phyloP scores from a whole-genome alignment of 2,329 filamentous ascomycete species.

The Aspergillus floridensis region DNA sequence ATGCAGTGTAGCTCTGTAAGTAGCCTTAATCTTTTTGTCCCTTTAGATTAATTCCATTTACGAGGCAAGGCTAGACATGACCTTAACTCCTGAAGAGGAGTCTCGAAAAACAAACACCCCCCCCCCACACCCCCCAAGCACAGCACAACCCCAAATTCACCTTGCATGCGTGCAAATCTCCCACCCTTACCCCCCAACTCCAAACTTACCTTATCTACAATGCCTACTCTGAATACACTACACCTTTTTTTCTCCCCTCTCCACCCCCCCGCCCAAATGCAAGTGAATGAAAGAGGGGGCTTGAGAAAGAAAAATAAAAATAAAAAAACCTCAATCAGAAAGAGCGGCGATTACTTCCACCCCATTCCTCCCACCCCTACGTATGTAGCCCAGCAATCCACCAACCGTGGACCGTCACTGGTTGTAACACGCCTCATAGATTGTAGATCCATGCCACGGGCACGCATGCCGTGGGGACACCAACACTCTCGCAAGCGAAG shows the following conservation, averaged over 20 bases:
- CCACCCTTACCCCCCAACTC: too few species aligned
- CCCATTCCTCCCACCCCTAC: background rate
- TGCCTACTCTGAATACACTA: background rate
- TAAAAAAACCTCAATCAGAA: background rate
- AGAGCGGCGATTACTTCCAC: slow-evolving; percentile 1
- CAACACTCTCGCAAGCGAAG: background rate
- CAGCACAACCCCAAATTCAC: background rate
- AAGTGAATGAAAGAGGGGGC: background rate
- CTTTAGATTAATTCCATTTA: too few species aligned
- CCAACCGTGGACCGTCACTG: background rate
- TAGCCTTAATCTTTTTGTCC: background rate
- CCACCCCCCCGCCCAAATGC: background rate
- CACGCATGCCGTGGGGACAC: background rate
- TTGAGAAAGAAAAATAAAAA: too few species aligned
- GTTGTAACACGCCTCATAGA: background rate
- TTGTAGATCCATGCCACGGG: slow-evolving; percentile 9
- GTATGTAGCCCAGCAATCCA: background rate
- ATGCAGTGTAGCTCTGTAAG: background rate
- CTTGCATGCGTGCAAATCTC: background rate
- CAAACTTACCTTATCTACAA: background rate
- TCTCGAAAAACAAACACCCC: too few species aligned
- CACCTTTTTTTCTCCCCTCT: background rate
- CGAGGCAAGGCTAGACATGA: too few species aligned
- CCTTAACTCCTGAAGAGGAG: too few species aligned
- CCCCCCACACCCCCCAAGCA: too few species aligned